Base-by-base conservation (phyloP, 352 stramenopile species). In the Pythium sukuiense region DNA sequence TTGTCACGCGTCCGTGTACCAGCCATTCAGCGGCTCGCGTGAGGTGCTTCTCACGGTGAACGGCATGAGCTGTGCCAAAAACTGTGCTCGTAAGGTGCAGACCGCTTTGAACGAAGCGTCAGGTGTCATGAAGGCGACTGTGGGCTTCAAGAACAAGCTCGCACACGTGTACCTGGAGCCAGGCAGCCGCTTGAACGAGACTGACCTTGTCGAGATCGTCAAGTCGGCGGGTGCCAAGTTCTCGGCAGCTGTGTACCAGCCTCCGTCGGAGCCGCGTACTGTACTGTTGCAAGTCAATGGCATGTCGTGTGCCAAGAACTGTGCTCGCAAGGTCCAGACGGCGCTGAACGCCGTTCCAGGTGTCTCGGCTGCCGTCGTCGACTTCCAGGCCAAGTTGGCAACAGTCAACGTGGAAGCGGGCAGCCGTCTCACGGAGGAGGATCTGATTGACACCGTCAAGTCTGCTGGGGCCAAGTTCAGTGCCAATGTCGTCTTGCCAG, bases 241-340 rank as follows among this genome's bases (percentile, higher is more conserved):
- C 53, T 76, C 71, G 6, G 85, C 85, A 26, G 79, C 69, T 12
- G 52, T 89, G 2, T 76, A 74, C 16, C 71, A 75, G 3, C 80
- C 83, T 24, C 69, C 70, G 14, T 61, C 54, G 2, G 72, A 76
- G 20, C 75, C 81, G 16, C 81, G 79, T 20, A 85, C 73, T 4
- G 74, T 94, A 50, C 46, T 80, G 18, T 65, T 96, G 13, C 59
- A 79, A 20, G 67, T 96, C 16, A 73, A 80, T 5, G 88, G 87
- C 20, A 94, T 96, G 88, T 91, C 77, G 50, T 93, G 85, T 56
- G 81, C 80, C 16, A 92, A 90, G 60, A 92, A 92, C 45, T 94
- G 87, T 41, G 83, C 84, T 16, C 72, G 79, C 6, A 96, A 93
- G 59, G 71, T 96, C 8, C 74, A 95, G 48, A 63, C 72, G 46